phyloP scores from a whole-genome alignment of 1,284 basidiomycete species.

The Bondarzewia mesenterica region DNA sequence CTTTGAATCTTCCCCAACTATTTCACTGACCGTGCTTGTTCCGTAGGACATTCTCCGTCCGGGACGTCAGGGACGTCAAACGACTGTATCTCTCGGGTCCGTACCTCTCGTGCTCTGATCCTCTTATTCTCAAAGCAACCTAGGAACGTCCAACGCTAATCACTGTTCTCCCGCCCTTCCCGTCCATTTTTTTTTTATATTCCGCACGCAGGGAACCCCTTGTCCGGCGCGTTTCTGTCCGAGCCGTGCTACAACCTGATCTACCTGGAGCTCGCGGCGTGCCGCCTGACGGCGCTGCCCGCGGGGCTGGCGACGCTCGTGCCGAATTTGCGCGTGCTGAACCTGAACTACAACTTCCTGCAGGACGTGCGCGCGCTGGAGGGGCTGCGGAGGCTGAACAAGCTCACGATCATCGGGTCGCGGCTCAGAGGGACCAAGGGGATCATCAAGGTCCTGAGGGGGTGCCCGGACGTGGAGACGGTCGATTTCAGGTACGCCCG shows the following conservation, averaged over 20 bases:
- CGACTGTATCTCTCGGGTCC: slow-evolving; percentile 89
- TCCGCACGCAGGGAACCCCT: slow-evolving; percentile 44
- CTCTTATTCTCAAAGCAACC: not conserved
- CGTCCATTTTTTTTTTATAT: slow-evolving; percentile 3
- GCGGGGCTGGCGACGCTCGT: slow-evolving; percentile 53
- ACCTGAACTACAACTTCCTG: slow-evolving; percentile 94
- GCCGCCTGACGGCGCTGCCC: slow-evolving; percentile 76
- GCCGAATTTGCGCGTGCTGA: slow-evolving; percentile 88
- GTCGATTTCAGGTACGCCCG: slow-evolving; percentile 78
- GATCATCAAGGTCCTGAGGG: slow-evolving; percentile 62
- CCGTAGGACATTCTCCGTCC: slow-evolving; percentile 47
- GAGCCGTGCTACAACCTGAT: slow-evolving; percentile 80
- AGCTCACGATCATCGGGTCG: slow-evolving; percentile 81
- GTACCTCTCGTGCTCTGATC: slow-evolving; percentile 24
- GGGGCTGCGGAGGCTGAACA: slow-evolving; percentile 71
- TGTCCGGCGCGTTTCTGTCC: slow-evolving; percentile 37
- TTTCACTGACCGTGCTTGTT: not conserved
- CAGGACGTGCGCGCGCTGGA: slow-evolving; percentile 60
- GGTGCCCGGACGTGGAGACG: slow-evolving; percentile 76
- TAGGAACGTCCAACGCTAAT: not conserved
- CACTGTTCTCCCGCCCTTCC: not conserved
- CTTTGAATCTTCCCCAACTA: not conserved
- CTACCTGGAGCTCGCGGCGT: slow-evolving; percentile 91
- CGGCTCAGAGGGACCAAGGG: slow-evolving; percentile 65
- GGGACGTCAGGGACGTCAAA: slow-evolving; percentile 83